Conservation (phyloP, 768 basidiomycete species). For the Boletus rubropictus region DNA sequence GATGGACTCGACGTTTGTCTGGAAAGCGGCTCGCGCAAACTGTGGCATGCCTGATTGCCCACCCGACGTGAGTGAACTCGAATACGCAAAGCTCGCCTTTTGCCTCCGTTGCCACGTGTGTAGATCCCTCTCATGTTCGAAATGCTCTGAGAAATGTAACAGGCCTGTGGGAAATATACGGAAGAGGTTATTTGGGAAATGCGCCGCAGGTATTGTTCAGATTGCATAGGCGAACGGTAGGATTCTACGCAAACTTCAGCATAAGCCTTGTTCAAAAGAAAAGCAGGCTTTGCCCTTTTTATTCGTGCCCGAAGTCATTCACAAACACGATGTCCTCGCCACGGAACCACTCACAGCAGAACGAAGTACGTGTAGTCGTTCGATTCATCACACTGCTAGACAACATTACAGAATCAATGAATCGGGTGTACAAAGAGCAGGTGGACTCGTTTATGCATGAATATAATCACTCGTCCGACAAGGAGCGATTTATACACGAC, state of each 20-base stretch:
- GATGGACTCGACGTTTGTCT: conserved; percentile 26
- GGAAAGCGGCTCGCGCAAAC: conserved; percentile 26
- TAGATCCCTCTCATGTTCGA: too few relatives aligned
- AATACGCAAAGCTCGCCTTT: conserved; percentile 40
- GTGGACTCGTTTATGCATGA: not conserved
- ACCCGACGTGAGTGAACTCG: conserved; percentile 36
- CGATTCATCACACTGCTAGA: not conserved
- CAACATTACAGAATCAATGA: not conserved
- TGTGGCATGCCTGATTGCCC: conserved; percentile 38
- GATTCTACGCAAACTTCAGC: not conserved
- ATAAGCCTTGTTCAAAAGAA: not conserved
- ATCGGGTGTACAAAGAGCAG: not conserved
- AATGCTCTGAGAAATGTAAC: not conserved
- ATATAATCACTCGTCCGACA: not conserved
- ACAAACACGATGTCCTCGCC: not conserved
- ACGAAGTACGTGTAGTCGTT: not conserved
- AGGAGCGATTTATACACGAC: not conserved
- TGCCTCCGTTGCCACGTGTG: conserved; percentile 14
- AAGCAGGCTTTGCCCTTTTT: not conserved
- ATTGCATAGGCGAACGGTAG: not conserved
- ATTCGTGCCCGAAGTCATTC: not conserved
- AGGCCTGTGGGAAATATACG: conserved; percentile 1
- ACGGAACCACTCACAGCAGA: not conserved
- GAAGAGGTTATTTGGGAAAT: not conserved
- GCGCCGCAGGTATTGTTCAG: not conserved